Base-by-base conservation (phyloP, 2,329 filamentous ascomycete species). In the Cordyceps farinosa region DNA sequence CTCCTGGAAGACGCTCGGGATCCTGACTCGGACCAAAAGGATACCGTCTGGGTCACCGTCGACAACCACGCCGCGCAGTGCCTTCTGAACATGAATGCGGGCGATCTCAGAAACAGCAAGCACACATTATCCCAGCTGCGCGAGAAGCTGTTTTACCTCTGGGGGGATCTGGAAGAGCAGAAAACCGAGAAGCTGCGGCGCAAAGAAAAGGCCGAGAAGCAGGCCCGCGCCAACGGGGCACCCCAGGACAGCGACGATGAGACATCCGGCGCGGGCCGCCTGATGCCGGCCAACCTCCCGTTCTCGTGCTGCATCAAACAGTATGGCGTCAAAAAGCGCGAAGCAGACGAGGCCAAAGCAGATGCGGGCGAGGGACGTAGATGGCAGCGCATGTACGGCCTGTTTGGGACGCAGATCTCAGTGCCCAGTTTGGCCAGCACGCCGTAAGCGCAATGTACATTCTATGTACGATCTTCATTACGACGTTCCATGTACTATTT, bases 101-200 rank as follows among this genome's bases (percentile, higher is more conserved):
- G 74, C 54, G 75, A 85, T 73, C 80, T 97, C 40, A 82, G 81
- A 27, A 71, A 74, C n/a, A 77, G 89, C 51, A 68, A 74, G 2
- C 58, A 73, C 0, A 70, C 76, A 1, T 76, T 95, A 1, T 72
- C 69, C 3, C 66, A 73, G 7, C 76, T 97, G 5, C 83, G 85
- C 57, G 85, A 96, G 68, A 87, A 84, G 68, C 79, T 97, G 62
- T 94, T 89, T 71, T 78, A 86, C 42, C 79, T 97, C 1, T 98
- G 94, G 93, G 94, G 94, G 1, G 85, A 97, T 65, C 79, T 97
- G 1, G 87, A 93, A 71, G 91, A 96, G 71, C 74, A 78, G 54
- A 91, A 90, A 71, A 69, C 70, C 2, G 72, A 68, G n/a, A 69
- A 73, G 2, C 67, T 74, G 27, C 65, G 69, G 64, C 74, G 71